These are phyloP conservation scores for Russula vinacea DNA, from an alignment of 768 basidiomycete species.

Conservation along the genomic window DNA sequence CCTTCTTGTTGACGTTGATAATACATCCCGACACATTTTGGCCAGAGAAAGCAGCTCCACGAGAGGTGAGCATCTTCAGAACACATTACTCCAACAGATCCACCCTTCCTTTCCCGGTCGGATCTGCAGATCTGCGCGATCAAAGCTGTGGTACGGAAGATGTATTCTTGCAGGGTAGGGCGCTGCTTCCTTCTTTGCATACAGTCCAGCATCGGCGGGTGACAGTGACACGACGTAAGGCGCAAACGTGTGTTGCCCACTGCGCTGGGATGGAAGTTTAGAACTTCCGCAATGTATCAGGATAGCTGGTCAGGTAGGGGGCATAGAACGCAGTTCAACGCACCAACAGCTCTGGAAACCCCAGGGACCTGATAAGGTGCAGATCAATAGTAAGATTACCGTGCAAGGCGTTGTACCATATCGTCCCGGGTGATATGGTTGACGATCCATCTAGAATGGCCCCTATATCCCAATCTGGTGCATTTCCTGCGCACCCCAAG, in stretches of 20 bases:
- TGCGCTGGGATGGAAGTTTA: not conserved
- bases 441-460: not conserved
- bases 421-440: not conserved
- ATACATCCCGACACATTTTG: not conserved
- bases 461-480: not conserved
- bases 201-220: not conserved
- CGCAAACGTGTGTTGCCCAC: not conserved
- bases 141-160: not conserved
- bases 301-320: not conserved
- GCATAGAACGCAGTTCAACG: not conserved
- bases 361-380: not conserved
- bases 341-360: not conserved
- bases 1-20: not conserved
- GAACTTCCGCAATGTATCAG: not conserved
- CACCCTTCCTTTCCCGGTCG: not conserved
- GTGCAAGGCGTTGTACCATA: not conserved
- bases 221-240: not conserved
- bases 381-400: constrained; percentile 6
- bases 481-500: not conserved
- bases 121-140: not conserved
- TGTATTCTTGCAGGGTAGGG: not conserved
- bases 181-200: not conserved
- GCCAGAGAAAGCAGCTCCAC: not conserved
- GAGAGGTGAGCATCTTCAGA: not conserved
- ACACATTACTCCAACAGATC: not conserved